Conservation (phyloP, 768 basidiomycete genomes). For the Boletus fagicola region DNA sequence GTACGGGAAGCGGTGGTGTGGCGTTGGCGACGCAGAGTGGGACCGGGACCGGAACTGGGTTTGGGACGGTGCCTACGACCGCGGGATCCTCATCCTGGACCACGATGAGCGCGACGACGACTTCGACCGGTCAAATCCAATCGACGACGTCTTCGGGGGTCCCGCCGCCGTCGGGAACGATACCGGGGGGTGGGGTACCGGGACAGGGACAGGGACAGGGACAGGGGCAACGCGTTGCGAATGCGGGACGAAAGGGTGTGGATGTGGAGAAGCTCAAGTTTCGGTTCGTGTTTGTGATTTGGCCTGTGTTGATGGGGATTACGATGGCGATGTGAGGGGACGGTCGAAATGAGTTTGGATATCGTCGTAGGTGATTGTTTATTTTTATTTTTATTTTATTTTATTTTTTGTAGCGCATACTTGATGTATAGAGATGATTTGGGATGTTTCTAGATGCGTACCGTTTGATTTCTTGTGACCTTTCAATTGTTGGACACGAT, state of each 20-base stretch:
- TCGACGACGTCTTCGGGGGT: conserved; percentile 3
- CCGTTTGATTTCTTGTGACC: too few species aligned
- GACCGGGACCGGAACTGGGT: conserved; percentile 1
- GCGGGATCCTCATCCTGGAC: conserved; percentile 7
- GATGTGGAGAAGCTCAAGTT: conserved; percentile 43
- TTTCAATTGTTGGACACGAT: too few species aligned
- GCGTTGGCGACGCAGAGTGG: conserved; percentile 10
- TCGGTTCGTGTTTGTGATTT: conserved; percentile 49
- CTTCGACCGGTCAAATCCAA: not conserved
- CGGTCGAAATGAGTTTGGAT: too few species aligned
- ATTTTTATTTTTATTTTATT: not conserved
- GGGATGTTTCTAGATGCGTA: too few species aligned
- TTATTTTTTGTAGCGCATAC: not conserved
- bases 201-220: not conserved
- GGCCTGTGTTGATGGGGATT: conserved; percentile 56
- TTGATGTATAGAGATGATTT: too few species aligned
- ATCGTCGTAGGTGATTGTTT: too few species aligned
- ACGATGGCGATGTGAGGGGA: conserved; percentile 47
- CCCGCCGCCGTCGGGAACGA: conserved; percentile 12
- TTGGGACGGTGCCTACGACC: conserved; percentile 2
- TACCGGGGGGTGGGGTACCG: not conserved
- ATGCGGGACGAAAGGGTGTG: conserved; percentile 22
- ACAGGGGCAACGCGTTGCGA: conserved; percentile 13
- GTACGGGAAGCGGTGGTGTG: not conserved
- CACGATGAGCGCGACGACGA: not conserved